Conservation (phyloP, 2,329 filamentous ascomycete species). For the Emergomyces orientalis region DNA sequence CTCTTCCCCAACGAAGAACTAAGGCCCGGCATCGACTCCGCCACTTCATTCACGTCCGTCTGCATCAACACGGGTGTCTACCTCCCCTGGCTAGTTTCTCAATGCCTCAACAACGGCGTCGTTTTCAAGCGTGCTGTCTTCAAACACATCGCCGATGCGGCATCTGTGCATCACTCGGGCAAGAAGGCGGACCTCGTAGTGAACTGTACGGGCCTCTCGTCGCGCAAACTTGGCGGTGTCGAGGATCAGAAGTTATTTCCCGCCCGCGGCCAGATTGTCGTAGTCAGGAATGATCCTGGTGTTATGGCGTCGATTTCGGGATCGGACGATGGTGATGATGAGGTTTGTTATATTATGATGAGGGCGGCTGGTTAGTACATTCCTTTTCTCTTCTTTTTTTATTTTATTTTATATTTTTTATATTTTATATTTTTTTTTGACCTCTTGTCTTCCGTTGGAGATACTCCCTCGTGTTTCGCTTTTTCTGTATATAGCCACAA, state of each 20-base stretch:
- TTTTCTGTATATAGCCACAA: not conserved
- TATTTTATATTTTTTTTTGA: not conserved
- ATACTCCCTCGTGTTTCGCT: not conserved
- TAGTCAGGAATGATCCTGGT: conserved; percentile 69
- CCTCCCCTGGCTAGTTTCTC: conserved; percentile 71
- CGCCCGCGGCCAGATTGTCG: conserved; percentile 69
- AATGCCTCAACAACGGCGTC: conserved; percentile 66
- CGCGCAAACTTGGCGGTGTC: conserved; percentile 70
- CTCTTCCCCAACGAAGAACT: conserved; percentile 50
- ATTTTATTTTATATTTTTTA: not conserved
- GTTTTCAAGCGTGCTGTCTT: conserved; percentile 55
- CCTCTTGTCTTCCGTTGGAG: not conserved
- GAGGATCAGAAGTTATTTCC: conserved; percentile 64
- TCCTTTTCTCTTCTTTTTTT: not conserved
- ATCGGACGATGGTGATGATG: conserved; percentile 62
- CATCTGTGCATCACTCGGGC: conserved; percentile 49
- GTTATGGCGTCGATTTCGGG: conserved; percentile 63
- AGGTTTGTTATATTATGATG: conserved; percentile 73
- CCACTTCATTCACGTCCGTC: conserved; percentile 68
- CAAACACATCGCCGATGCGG: conserved; percentile 64
- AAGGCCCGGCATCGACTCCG: conserved; percentile 57
- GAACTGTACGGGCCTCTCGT: conserved; percentile 75
- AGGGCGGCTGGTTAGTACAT: conserved; percentile 46
- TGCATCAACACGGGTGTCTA: conserved; percentile 90
- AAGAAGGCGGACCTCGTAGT: conserved; percentile 58